Base-by-base conservation (phyloP, 495 filamentous ascomycete species). In the Aspergillus baeticus region DNA sequence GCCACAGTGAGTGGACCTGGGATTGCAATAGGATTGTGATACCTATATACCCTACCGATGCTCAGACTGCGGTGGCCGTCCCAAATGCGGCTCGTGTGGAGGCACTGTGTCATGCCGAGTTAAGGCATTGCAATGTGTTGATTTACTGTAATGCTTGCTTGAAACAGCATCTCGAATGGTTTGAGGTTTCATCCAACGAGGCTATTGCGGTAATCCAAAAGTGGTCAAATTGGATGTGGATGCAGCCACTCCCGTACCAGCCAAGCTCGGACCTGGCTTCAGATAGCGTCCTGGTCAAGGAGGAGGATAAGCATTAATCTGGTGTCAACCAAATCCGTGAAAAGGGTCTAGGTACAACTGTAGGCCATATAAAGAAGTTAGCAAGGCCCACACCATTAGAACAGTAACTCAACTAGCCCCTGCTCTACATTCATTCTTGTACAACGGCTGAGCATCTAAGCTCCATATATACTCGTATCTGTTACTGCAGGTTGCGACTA, bases 21-120 rank as follows among this genome's bases (percentile, higher is more conserved):
- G 22, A 47, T 34, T 47, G 44, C 44, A 47, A 47, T 15, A 22
- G 44, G 1, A 14, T 33, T 31, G 5, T 3, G 5, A 31, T 18
- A 21, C 17, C 23, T 36, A 29, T 55, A 15, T 55, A 55, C 29
- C 52, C 52, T 36, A 15, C 17, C 23, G 26, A 14, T 34, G 21
- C 52, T 35, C 15, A 33, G 11, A 15, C 13, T 22, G 29, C 7
- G 11, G 23, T 29, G 39, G 23, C 39, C 29, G 41, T 55, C 13
- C 39, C 31, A 33, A 34, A 36, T 55, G 39, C 41, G 14, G 15
- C 26, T 29, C 52, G 26, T 37, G 52, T 55, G 39, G 52, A 55
- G 42, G 29, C 22, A 34, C 39, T 55, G 23, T 55, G 52, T 22
- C 52, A 55, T 55, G 52, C 52, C 35, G 52, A 55, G 39, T 41